A percentile compares a stretch with the other conserved stretches of the same genome.
Evolutionary conservation across 495 filamentous ascomycete genomes (phyloP).

Genomic region (Pseudoneurospora amorphoporcata): DNA sequence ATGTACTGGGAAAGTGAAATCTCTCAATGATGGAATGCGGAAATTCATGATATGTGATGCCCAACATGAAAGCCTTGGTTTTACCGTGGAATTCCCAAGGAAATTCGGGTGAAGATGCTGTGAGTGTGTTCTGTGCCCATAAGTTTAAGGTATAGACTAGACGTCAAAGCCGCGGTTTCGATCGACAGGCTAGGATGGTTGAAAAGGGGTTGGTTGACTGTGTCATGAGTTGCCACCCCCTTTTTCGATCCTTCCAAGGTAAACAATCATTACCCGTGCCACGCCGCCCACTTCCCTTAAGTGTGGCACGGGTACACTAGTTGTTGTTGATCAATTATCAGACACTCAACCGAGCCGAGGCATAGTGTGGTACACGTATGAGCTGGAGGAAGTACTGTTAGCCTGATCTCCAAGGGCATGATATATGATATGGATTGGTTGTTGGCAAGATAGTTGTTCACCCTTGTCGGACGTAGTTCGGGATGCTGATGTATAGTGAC

Average conservation of each 20-base stretch:
- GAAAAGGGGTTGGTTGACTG: neutral
- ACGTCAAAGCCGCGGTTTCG: neutral
- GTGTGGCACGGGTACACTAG: no score
- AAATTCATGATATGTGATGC: neutral
- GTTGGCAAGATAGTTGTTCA: neutral
- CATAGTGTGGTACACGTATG: neutral
- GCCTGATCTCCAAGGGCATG: neutral
- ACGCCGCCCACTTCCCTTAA: no score
- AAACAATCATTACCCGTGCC: neutral
- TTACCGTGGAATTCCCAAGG: neutral
- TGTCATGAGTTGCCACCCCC: neutral
- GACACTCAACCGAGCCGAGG: neutral
- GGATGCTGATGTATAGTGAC: neutral
- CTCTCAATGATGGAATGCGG: neutral
- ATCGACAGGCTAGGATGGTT: neutral
- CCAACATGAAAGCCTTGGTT: neutral
- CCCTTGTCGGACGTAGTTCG: neutral
- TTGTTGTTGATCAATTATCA: neutral
- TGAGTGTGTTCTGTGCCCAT: neutral
- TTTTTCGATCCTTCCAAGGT: neutral
- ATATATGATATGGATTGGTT: neutral
- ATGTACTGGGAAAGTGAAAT: neutral
- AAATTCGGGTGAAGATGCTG: neutral
- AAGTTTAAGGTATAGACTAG: neutral
- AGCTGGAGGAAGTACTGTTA: neutral